Percentiles rank a stretch among this genome's conserved stretches.
phyloP scores from a whole-genome alignment of 768 basidiomycete species.

The Mycena alexandri region DNA sequence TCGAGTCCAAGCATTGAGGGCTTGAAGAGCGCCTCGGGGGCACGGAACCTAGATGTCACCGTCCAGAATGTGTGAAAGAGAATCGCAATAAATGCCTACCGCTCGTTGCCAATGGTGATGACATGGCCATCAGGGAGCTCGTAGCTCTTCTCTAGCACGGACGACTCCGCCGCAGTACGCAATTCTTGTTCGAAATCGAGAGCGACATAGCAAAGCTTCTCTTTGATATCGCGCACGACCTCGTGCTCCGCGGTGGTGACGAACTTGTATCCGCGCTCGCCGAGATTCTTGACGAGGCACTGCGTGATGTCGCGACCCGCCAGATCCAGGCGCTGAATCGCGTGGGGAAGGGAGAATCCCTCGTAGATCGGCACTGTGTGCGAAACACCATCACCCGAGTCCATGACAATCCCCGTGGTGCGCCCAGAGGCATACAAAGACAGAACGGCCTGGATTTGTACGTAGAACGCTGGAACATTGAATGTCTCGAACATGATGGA shows the following conservation, averaged over 20 bases:
- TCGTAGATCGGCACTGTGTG: slow-evolving; percentile 83
- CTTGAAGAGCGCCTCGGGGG: slow-evolving; percentile 81
- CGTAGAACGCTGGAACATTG: slow-evolving; percentile 80
- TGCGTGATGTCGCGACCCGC: slow-evolving; percentile 75
- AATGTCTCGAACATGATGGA: slow-evolving; percentile 86
- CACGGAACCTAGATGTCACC: slow-evolving; percentile 60
- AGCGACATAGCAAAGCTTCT: slow-evolving; percentile 56
- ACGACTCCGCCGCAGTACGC: slow-evolving; percentile 25
- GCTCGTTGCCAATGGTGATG: slow-evolving; percentile 81
- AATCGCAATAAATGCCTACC: slow-evolving; percentile 37
- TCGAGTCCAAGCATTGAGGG: slow-evolving; percentile 75
- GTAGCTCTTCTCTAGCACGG: slow-evolving; percentile 56
- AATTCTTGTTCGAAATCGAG: slow-evolving; percentile 33
- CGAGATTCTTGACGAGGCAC: slow-evolving; percentile 68
- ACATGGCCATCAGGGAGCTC: slow-evolving; percentile 61
- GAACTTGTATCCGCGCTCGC: slow-evolving; percentile 80
- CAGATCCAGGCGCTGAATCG: slow-evolving; percentile 74
- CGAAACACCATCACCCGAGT: slow-evolving; percentile 52
- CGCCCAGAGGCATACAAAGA: slow-evolving; percentile 77
- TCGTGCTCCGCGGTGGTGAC: slow-evolving; percentile 79
- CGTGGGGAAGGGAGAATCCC: slow-evolving; percentile 76
- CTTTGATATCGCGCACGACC: slow-evolving; percentile 86
- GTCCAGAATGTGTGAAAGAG: neutral
- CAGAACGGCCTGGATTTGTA: slow-evolving; percentile 76
- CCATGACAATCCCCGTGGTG: slow-evolving; percentile 77